Evolutionary conservation across 192 early-diverging fungal species (phyloP).

Genomic region (Mortierella hygrophila): DNA sequence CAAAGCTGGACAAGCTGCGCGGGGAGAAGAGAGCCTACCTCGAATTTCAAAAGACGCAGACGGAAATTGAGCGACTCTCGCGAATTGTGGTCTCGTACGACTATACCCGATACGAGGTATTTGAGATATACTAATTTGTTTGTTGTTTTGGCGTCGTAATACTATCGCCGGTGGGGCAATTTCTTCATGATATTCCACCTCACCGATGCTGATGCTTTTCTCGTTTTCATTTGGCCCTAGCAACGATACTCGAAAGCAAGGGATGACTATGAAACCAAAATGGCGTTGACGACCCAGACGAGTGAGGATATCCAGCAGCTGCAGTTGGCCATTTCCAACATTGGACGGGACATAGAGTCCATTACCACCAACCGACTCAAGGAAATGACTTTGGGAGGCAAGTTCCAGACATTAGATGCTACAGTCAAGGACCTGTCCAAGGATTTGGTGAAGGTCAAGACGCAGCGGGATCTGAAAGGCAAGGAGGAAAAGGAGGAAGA

Average conservation of each 20-base stretch:
- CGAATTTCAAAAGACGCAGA: constrained; percentile 94
- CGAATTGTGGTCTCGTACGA: constrained; percentile 89
- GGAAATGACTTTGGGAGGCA: constrained; percentile 72
- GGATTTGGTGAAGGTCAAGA: constrained; percentile 84
- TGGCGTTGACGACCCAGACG: constrained; percentile 40
- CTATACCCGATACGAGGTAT: constrained; percentile 80
- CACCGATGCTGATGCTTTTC: neutral
- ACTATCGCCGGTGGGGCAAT: neutral
- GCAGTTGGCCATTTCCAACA: constrained; percentile 73
- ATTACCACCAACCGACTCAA: constrained; percentile 45
- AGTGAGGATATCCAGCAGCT: constrained; percentile 62
- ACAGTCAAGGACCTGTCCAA: constrained; percentile 82
- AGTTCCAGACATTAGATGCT: constrained; percentile 78
- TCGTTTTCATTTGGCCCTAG: constrained; percentile 8
- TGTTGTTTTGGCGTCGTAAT: neutral
- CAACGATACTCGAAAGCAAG: constrained; percentile 45
- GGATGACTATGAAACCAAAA: constrained; percentile 52
- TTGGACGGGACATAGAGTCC: constrained; percentile 64
- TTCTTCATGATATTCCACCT: neutral
- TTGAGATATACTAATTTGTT: neutral
- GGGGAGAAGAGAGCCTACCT: constrained; percentile 88
- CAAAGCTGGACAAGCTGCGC: constrained; percentile 92
- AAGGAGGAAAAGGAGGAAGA: constrained; percentile 84
- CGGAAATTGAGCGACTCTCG: constrained; percentile 88
- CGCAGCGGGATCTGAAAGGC: constrained; percentile 87